Conservation (phyloP, 805 yeast genomes). For the Sugiyamaella valdiviana region DNA sequence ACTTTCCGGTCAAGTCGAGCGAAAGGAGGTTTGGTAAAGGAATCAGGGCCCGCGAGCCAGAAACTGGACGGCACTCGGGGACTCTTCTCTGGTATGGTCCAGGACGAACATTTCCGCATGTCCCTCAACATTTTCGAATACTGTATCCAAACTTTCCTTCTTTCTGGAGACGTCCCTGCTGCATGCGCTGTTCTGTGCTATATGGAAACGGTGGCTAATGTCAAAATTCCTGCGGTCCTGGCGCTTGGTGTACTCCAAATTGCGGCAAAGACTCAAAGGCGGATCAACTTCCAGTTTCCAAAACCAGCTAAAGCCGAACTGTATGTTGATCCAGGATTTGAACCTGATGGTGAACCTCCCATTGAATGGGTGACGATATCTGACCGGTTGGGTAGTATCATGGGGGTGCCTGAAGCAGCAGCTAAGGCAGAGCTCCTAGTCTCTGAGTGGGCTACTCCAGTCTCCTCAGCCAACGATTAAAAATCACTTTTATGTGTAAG, state of each 20-base stretch:
- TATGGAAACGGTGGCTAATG: constrained; percentile 14
- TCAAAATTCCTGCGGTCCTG: constrained; percentile 11
- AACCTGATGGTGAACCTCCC: neutral
- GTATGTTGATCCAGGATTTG: constrained; percentile 6
- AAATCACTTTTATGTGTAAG: neutral
- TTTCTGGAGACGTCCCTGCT: constrained; percentile 13
- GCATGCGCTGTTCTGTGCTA: constrained; percentile 15
- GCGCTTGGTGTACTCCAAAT: constrained; percentile 14
- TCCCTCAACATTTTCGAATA: constrained; percentile 18
- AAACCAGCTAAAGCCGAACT: constrained; percentile 7
- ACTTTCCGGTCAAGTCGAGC: neutral
- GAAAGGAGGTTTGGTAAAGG: neutral
- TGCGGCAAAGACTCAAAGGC: constrained; percentile 8
- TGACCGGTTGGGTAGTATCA: neutral
- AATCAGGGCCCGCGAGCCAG: neutral
- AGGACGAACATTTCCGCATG: constrained; percentile 9
- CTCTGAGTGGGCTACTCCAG: neutral
- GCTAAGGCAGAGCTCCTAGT: neutral
- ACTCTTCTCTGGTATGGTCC: constrained; percentile 14
- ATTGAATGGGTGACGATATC: neutral
- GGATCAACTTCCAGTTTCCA: constrained; percentile 6
- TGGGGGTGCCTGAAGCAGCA: neutral
- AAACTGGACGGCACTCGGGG: too few species aligned
- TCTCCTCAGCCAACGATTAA: neutral
- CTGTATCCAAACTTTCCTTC: constrained; percentile 16